These are phyloP conservation scores for Penicillium ochrochloron DNA, from an alignment of 495 filamentous ascomycete species.

Conservation along the genomic window DNA sequence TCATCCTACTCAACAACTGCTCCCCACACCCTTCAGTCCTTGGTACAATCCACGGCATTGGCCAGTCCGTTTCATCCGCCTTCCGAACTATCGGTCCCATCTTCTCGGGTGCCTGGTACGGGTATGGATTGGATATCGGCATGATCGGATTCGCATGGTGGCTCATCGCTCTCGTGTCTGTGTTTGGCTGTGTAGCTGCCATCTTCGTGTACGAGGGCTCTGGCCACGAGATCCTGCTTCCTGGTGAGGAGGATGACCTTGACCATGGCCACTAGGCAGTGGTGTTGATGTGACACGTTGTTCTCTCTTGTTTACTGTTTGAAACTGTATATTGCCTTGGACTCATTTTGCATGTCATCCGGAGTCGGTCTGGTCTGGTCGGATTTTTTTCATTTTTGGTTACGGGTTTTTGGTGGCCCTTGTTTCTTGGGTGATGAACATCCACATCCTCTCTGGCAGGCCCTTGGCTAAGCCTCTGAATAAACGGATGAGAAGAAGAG, in stretches of 20 bases:
- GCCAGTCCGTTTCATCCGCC: slow-evolving; percentile 71
- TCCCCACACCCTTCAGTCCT: slow-evolving; percentile 80
- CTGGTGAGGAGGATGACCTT: slow-evolving; percentile 66
- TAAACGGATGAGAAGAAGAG: neutral
- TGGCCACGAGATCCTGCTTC: slow-evolving; percentile 70
- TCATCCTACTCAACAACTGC: slow-evolving; percentile 84
- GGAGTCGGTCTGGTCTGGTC: slow-evolving; percentile 25
- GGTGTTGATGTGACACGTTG: slow-evolving; percentile 27
- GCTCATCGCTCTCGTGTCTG: slow-evolving; percentile 66
- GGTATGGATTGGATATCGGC: slow-evolving; percentile 68
- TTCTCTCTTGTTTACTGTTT: slow-evolving; percentile 16
- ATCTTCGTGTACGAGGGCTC: slow-evolving; percentile 74
- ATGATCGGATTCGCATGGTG: slow-evolving; percentile 81
- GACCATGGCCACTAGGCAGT: slow-evolving; percentile 24
- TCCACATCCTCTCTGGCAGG: neutral
- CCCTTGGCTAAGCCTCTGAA: neutral
- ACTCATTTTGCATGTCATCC: slow-evolving; percentile 33
- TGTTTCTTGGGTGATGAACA: slow-evolving; percentile 1
- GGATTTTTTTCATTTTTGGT: slow-evolving; percentile 11
- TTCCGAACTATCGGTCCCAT: slow-evolving; percentile 78
- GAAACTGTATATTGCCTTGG: slow-evolving; percentile 32
- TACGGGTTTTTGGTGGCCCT: neutral
- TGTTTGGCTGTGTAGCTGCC: slow-evolving; percentile 63
- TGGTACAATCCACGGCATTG: slow-evolving; percentile 82
- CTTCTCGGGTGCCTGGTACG: slow-evolving; percentile 71